Base-by-base conservation (phyloP, 2,329 filamentous ascomycete genomes). In the Aspergillus texensis region DNA sequence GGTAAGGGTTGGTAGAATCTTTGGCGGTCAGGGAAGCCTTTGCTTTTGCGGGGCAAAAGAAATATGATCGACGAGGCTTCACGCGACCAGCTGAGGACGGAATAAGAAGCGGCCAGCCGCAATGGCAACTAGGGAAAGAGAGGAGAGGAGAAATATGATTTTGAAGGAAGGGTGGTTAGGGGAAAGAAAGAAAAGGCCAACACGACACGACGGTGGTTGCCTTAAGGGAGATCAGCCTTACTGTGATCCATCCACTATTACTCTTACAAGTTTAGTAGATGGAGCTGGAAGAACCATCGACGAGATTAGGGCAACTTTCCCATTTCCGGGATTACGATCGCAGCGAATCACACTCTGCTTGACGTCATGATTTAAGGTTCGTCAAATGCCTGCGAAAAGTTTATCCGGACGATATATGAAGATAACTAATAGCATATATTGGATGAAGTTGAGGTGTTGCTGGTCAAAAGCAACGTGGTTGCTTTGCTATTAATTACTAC, bases 11-110 rank as follows among this genome's bases (percentile, higher is more conserved):
- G 46, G 34, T 19, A 30, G 36, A 36, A 53, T 55, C 36, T 61
- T 41, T 52, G 56, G 55, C 39, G 58, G 39, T 39, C 24, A 36
- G 30, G 41, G 60, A 30, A 12, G 52, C 57, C 56, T 64, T 39
- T 59, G 52, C 53, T 46, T 48, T 56, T 64, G 64, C 64, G 57
- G 66, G 62, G 66, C 57, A 66, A 61, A 62, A 62, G 66, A 62
- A 65, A 67, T 64, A 61, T 19, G 65, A 62, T 62, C 62, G 61
- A 34, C 59, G 62, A 58, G 62, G 61, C 62, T 65, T 65, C 65
- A 68, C 64, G 67, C 62, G 66, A 67, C 61, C 60, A 63, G 36
- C 53, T 24, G 57, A 55, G 32, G 16, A 43, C 48, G 28, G 48
- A 41, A 56, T 30, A 56, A 48, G 50, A 60, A 57, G 62, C 65